These are phyloP conservation scores for Mycena alexandri DNA, from an alignment of 768 basidiomycete species.

Conservation along the genomic window DNA sequence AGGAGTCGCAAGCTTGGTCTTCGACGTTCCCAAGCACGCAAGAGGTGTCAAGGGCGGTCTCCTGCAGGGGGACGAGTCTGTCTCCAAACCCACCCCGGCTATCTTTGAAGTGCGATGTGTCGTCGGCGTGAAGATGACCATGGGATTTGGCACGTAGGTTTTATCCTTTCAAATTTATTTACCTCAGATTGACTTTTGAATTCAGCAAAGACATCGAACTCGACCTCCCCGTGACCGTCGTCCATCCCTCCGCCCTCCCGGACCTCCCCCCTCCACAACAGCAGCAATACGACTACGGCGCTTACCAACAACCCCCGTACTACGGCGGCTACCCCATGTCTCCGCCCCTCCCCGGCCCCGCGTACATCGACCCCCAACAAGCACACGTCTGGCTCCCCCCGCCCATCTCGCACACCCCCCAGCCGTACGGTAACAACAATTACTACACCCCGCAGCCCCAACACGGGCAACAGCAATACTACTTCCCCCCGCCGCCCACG, in stretches of 20 bases:
- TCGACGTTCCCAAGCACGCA: conserved; percentile 80
- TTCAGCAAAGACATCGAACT: conserved; percentile 79
- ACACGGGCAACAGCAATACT: conserved; percentile 52
- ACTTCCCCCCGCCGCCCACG: conserved; percentile 48
- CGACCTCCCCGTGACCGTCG: conserved; percentile 71
- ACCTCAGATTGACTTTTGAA: conserved; percentile 23
- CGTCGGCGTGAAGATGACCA: conserved; percentile 72
- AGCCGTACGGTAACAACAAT: conserved; percentile 45
- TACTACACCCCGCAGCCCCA: conserved; percentile 45
- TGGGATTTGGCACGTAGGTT: conserved; percentile 78
- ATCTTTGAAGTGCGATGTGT: conserved; percentile 79
- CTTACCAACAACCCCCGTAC: conserved; percentile 32
- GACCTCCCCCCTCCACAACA: conserved; percentile 46
- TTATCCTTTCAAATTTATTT: conserved; percentile 1
- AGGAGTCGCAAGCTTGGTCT: conserved; percentile 83
- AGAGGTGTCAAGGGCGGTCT: conserved; percentile 74
- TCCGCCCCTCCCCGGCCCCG: conserved; percentile 48
- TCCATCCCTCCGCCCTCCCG: conserved; percentile 74
- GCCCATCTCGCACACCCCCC: conserved; percentile 45
- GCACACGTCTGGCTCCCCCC: conserved; percentile 66
- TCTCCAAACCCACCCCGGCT: conserved; percentile 56
- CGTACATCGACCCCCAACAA: conserved; percentile 56
- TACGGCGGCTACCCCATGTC: conserved; percentile 49
- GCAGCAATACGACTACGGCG: conserved; percentile 33
- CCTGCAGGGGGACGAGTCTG: conserved; percentile 65